A percentile compares a stretch with the other conserved stretches of the same genome.
Evolutionary conservation across 805 yeast species (phyloP).

Genomic region (Clavispora fructus): DNA sequence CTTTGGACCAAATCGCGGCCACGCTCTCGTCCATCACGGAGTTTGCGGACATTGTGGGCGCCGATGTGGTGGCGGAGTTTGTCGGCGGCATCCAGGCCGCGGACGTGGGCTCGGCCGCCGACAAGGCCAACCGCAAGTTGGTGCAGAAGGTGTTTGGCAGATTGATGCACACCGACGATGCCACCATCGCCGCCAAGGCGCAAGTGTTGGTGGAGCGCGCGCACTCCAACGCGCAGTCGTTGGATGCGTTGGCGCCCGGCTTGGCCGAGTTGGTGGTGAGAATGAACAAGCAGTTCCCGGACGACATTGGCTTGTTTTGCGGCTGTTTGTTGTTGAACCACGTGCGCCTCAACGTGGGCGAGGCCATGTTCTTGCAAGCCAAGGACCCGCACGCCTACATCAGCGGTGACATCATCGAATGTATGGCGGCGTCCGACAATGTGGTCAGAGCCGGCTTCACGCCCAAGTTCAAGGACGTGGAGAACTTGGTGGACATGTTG

Average conservation of each 20-base stretch:
- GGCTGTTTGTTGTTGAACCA: constrained; percentile 92
- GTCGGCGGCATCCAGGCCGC: constrained; percentile 43
- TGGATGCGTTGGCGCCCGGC: constrained; percentile 41
- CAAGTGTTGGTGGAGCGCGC: constrained; percentile 65
- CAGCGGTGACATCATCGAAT: constrained; percentile 94
- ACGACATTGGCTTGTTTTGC: constrained; percentile 92
- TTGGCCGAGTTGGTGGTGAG: constrained; percentile 72
- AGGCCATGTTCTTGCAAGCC: constrained; percentile 94
- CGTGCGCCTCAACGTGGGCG: constrained; percentile 76
- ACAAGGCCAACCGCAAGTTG: constrained; percentile 52
- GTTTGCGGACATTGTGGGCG: constrained; percentile 65
- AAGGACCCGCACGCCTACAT: constrained; percentile 98
- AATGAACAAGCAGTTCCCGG: constrained; percentile 82
- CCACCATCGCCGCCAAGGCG: constrained; percentile 51
- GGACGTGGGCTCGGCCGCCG: constrained; percentile 47
- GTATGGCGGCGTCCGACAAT: constrained; percentile 99
- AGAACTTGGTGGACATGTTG: constrained; percentile 82
- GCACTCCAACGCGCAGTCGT: constrained; percentile 49
- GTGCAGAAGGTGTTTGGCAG: constrained; percentile 72
- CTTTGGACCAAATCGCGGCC: constrained; percentile 68
- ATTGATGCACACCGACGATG: constrained; percentile 79
- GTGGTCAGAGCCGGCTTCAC: constrained; percentile 99
- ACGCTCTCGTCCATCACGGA: constrained; percentile 74
- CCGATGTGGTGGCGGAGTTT: constrained; percentile 51
- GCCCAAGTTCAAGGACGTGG: constrained; percentile 97